Base-by-base conservation (phyloP, 768 basidiomycete species). In the Rhizopogon vesiculosus region DNA sequence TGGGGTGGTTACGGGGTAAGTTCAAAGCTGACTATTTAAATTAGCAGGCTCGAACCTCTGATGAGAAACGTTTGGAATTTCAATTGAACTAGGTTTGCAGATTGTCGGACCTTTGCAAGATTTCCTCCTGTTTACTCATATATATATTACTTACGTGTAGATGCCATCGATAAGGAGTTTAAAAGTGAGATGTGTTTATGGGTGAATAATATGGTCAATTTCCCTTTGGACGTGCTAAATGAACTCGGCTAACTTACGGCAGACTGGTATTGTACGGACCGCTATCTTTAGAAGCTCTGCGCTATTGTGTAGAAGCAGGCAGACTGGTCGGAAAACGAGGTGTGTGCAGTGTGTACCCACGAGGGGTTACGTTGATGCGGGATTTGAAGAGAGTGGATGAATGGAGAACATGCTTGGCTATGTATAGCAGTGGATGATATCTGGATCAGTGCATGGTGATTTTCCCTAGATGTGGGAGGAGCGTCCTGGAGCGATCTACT, bases 291-390 rank as follows among this genome's bases (percentile, higher is more conserved):
- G 43, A 54, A 54, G 53, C 18, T 22, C 3, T 5, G 42, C 10
- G 50, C 12, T 51, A 39, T 51, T 43, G 42, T 38, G 33, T 25
- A 18, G 48, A 46, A 55, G 42, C 45, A 45, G n/a, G 48, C 35
- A 38, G 35, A 38, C 10, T 2, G 2, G 35, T 38, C 13, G 13
- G 10, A 38, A 38, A 35, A 38, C 35, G 12, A 38, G 35, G 35
- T 38, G 35, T 13, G 12, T 12, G 35, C 12, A 10, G 12, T 10
- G 35, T 38, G 35, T 38, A 38, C 35, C 35, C 35, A 38, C 35
- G 4, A 38, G 35, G 31, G 53, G 25, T 59, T 55, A 59, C 58
- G 58, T 54, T 52, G 58, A 33, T 35, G 57, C 53, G 53, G 48
- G n/a, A 51, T 50, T 19, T 19, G 28, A 31, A 48, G 39, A 48